Conservation (phyloP, 352 stramenopile species). For the Phytophthora constricta region DNA sequence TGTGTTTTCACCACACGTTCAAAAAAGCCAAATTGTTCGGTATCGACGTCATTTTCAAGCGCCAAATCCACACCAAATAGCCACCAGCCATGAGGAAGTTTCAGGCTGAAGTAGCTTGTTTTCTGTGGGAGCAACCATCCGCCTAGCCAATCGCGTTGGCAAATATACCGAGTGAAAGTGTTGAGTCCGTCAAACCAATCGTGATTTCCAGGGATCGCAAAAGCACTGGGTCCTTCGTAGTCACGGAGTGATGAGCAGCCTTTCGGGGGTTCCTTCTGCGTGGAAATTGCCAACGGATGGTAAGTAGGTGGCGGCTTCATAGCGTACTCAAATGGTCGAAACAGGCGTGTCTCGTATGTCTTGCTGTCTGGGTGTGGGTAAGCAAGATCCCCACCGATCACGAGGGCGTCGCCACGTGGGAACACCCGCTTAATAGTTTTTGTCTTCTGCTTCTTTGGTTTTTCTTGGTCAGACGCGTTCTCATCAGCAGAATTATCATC, state of each 20-base stretch:
- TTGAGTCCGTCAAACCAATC: conserved; percentile 95
- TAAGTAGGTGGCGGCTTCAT: conserved; percentile 91
- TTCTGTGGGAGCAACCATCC: conserved; percentile 93
- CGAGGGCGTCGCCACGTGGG: conserved; percentile 85
- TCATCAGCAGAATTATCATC: conserved; percentile 19
- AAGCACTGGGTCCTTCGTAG: conserved; percentile 77
- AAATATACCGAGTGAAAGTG: conserved; percentile 92
- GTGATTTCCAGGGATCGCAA: conserved; percentile 92
- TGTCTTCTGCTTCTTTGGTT: conserved; percentile 39
- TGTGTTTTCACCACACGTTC: conserved; percentile 78
- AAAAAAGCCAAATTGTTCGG: conserved; percentile 94
- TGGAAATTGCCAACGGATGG: conserved; percentile 90
- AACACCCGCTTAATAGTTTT: conserved; percentile 61
- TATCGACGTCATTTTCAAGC: conserved; percentile 93
- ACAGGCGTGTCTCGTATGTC: conserved; percentile 92
- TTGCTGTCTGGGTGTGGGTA: conserved; percentile 90
- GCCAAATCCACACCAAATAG: conserved; percentile 92
- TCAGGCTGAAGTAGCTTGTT: conserved; percentile 92
- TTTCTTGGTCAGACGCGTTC: conserved; percentile 7
- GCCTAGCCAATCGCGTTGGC: conserved; percentile 91
- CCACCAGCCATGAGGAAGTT: conserved; percentile 93
- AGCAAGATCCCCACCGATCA: conserved; percentile 93
- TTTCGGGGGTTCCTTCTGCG: conserved; percentile 74
- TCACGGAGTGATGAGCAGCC: conserved; percentile 53
- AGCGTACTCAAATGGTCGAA: conserved; percentile 93